phyloP scores from a whole-genome alignment of 23 red algal species.

The Gracilaria gracilis region DNA sequence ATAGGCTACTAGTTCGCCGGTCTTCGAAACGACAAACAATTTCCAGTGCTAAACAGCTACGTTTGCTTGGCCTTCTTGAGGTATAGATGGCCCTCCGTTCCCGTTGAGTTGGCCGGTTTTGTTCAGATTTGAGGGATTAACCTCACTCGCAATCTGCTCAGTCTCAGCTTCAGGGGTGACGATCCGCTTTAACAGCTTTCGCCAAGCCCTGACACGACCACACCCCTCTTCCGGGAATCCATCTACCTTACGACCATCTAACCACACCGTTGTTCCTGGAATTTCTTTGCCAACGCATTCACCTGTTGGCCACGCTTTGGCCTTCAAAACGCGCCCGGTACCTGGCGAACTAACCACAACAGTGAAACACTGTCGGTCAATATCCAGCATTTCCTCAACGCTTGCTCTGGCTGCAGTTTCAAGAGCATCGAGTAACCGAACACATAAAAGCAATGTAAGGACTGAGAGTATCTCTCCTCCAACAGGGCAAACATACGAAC shows the following conservation, averaged over 20 bases:
- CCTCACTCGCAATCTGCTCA: background rate
- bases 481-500: conserved; percentile 69
- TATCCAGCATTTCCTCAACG: conserved; percentile 62
- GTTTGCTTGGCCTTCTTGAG: conserved; percentile 3
- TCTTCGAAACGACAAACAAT: background rate
- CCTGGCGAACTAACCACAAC: conserved; percentile 63
- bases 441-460: conserved; percentile 65
- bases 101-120: background rate
- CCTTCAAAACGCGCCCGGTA: conserved; percentile 61
- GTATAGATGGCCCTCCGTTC: background rate
- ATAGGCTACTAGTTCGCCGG: background rate
- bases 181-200: conserved; percentile 45
- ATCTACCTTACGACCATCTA: conserved; percentile 62
- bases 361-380: conserved; percentile 80
- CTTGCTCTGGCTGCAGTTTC: conserved; percentile 66
- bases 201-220: conserved; percentile 65
- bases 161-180: conserved; percentile 6
- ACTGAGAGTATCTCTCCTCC: conserved; percentile 70
- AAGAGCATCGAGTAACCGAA: conserved; percentile 74
- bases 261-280: conserved; percentile 62
- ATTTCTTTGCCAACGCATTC: conserved; percentile 49
- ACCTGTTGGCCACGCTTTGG: conserved; percentile 73
- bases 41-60: background rate
- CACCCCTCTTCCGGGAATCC: conserved; percentile 45
- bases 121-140: background rate